phyloP scores from a whole-genome alignment of 2,329 filamentous ascomycete species.

The Fusarium metavorans region DNA sequence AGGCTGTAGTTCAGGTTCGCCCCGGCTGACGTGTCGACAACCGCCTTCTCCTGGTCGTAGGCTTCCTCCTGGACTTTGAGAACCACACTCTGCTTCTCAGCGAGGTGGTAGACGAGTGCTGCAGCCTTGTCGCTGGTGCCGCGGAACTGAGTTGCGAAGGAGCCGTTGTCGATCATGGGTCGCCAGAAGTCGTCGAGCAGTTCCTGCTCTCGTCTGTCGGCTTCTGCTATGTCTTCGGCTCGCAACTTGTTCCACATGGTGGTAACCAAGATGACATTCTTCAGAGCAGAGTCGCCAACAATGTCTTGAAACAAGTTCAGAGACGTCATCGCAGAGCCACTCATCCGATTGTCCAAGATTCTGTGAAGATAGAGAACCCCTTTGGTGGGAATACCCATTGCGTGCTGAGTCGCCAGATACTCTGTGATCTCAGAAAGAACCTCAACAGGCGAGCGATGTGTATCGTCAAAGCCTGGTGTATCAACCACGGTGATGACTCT shows the following conservation, averaged over 20 bases:
- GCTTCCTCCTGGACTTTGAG: neutral
- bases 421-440: neutral
- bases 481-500: neutral
- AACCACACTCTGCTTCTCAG: neutral
- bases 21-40: neutral
- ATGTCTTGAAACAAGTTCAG: neutral
- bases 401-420: neutral
- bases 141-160: conserved; percentile 8
- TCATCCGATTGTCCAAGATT: neutral
- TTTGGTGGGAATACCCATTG: neutral
- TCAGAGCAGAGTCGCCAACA: neutral
- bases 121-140: conserved; percentile 11
- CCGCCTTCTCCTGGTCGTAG: neutral
- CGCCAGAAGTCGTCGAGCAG: conserved; percentile 10
- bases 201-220: conserved; percentile 8
- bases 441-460: neutral
- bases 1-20: neutral
- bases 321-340: neutral
- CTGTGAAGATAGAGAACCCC: neutral
- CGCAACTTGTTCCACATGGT: neutral
- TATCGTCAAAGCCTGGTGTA: neutral
- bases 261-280: neutral
- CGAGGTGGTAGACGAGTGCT: neutral
- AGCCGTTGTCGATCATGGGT: conserved; percentile 18
- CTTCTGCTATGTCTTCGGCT: neutral